These are phyloP conservation scores for Gloeopeniophorella convolvens DNA, from an alignment of 768 basidiomycete species.

Conservation along the genomic window DNA sequence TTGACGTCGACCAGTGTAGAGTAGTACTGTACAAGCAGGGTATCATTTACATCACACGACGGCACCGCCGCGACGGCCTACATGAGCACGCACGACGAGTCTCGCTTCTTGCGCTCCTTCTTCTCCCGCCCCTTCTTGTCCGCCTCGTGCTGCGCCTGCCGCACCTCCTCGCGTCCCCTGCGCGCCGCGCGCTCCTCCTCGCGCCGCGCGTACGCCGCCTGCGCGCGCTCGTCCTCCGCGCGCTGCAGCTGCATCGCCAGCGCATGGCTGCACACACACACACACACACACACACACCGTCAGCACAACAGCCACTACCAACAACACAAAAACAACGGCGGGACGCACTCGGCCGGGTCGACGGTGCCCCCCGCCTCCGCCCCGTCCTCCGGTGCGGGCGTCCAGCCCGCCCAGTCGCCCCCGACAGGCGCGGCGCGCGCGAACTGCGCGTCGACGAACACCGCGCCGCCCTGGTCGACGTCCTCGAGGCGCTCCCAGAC, in stretches of 20 bases:
- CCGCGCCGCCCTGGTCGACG: conserved; percentile 70
- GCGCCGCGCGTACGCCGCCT: conserved; percentile 30
- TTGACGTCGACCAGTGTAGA: too few relatives aligned
- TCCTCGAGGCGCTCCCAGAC: conserved; percentile 92
- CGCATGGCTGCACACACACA: conserved; percentile 43
- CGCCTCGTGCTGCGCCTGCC: conserved; percentile 10
- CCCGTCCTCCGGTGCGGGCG: conserved; percentile 49
- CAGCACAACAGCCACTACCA: not conserved
- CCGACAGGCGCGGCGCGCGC: conserved; percentile 58
- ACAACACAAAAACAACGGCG: not conserved
- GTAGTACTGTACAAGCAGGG: too few relatives aligned
- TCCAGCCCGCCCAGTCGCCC: conserved; percentile 74
- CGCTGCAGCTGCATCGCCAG: conserved; percentile 74
- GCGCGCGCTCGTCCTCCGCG: conserved; percentile 59
- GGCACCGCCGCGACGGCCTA: too few relatives aligned
- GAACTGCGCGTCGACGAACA: conserved; percentile 75
- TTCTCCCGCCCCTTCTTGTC: not conserved
- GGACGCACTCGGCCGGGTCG: conserved; percentile 58
- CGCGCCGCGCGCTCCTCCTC: conserved; percentile 31
- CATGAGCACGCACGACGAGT: too few relatives aligned
- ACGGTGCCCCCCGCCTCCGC: conserved; percentile 33
- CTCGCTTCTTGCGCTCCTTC: too few relatives aligned
- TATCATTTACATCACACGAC: too few relatives aligned
- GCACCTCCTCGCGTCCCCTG: conserved; percentile 17
- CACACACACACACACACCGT: not conserved